phyloP scores from a whole-genome alignment of 345 rosid species.

The Gossypium anomalum region DNA sequence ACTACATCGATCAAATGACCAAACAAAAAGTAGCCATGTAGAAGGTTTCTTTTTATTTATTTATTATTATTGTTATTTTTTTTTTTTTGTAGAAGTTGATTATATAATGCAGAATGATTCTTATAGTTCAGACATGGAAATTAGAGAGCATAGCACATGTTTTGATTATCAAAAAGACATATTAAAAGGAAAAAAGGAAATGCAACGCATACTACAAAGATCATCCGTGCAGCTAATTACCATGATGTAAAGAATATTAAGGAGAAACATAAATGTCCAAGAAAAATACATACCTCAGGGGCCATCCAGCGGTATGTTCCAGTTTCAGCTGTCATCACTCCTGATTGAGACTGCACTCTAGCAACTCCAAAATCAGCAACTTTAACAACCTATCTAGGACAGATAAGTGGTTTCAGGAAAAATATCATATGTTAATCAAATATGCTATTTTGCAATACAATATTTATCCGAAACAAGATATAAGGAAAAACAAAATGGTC shows the following conservation, averaged over 20 bases:
- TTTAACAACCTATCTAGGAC: conserved; percentile 68
- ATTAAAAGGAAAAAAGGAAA: neutral
- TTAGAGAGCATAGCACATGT: neutral
- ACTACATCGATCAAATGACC: neutral
- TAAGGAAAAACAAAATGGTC: conserved; percentile 16
- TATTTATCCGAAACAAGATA: neutral
- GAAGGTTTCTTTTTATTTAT: neutral
- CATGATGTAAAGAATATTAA: conserved; percentile 12
- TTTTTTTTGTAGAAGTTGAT: neutral
- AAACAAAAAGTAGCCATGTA: neutral
- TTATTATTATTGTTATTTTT: too few species aligned
- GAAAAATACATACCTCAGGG: conserved; percentile 66
- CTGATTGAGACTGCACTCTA: conserved; percentile 86
- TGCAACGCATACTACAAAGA: neutral
- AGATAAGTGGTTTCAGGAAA: conserved; percentile 8
- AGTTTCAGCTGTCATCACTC: conserved; percentile 97
- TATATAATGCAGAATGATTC: neutral
- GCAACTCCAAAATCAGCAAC: conserved; percentile 99
- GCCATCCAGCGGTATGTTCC: conserved; percentile 99
- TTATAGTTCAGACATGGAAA: neutral
- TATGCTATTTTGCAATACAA: neutral
- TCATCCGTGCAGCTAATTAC: neutral
- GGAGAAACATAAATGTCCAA: conserved; percentile 4
- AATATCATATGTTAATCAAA: neutral
- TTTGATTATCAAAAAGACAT: conserved; percentile 5